A percentile compares a stretch with the other conserved stretches of the same genome.
These are phyloP conservation scores for Gossypium rotundifolium DNA, from an alignment of 345 rosid species.

Conservation along the genomic window DNA sequence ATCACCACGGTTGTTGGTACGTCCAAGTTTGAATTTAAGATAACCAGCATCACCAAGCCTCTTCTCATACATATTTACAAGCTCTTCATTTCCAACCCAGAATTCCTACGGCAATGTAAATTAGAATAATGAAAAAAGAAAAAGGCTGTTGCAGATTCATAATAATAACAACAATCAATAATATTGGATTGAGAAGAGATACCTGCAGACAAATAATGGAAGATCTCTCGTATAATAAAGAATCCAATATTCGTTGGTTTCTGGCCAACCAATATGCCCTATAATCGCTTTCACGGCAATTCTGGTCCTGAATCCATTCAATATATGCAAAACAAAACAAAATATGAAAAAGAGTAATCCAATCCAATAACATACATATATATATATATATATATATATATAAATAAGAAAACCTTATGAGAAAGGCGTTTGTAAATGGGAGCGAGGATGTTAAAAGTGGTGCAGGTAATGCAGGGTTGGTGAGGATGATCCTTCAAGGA, in stretches of 20 bases:
- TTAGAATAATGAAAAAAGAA: not conserved
- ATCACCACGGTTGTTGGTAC: conserved; percentile 95
- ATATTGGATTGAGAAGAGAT: not conserved
- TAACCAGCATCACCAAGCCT: conserved; percentile 86
- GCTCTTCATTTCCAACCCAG: conserved; percentile 88
- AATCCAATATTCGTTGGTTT: conserved; percentile 76
- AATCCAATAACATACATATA: not conserved
- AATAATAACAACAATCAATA: not conserved
- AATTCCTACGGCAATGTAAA: conserved; percentile 50
- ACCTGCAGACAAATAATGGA: conserved; percentile 95
- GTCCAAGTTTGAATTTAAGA: conserved; percentile 62
- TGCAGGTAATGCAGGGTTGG: conserved; percentile 75
- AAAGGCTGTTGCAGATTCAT: not conserved
- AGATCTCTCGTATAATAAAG: conserved; percentile 68
- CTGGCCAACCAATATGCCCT: conserved; percentile 62
- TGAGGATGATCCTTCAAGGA: conserved; percentile 58
- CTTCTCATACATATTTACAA: conserved; percentile 76
- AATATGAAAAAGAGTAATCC: not conserved
- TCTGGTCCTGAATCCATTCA: conserved; percentile 40
- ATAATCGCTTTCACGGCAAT: conserved; percentile 71
- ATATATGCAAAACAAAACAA: not conserved
- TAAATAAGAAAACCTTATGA: conserved; percentile 25
- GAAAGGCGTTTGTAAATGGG: conserved; percentile 84
- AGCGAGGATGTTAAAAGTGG: conserved; percentile 83
- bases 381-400: not conserved